A percentile compares a stretch with the other conserved stretches of the same genome.
These are phyloP conservation scores for Apocynum venetum DNA, from an alignment of 257 asterid genomes.

Conservation along the genomic window DNA sequence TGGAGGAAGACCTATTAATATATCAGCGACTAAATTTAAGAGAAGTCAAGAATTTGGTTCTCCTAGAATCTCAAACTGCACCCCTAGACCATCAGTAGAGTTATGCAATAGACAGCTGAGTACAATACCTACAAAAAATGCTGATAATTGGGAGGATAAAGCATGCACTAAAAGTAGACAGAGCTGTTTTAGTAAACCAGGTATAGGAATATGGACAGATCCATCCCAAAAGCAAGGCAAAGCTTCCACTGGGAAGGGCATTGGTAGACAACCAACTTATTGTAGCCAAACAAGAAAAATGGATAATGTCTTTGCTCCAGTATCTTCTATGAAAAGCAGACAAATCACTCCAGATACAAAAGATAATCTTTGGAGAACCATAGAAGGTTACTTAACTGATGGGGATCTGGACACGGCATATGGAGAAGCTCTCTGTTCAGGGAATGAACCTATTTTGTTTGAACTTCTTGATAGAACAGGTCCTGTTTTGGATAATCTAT, in stretches of 20 bases:
- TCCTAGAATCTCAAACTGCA: slow-evolving; percentile 70
- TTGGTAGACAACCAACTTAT: slow-evolving; percentile 30
- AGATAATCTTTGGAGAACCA: slow-evolving; percentile 46
- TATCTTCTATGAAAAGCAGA: slow-evolving; percentile 37
- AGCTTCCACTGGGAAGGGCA: slow-evolving; percentile 42
- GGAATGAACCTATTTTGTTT: slow-evolving; percentile 67
- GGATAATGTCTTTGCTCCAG: slow-evolving; percentile 36
- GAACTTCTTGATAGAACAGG: slow-evolving; percentile 92
- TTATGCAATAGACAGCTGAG: slow-evolving; percentile 43
- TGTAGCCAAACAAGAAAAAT: slow-evolving; percentile 45
- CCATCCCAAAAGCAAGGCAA: slow-evolving; percentile 42
- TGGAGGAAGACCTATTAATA: slow-evolving; percentile 51
- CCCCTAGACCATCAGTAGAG: slow-evolving; percentile 75
- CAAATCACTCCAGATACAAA: slow-evolving; percentile 41
- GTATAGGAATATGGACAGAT: slow-evolving; percentile 52
- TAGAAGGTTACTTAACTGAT: slow-evolving; percentile 47
- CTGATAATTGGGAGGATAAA: slow-evolving; percentile 48
- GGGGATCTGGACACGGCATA: slow-evolving; percentile 83
- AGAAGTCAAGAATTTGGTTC: slow-evolving; percentile 56
- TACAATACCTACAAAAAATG: slow-evolving; percentile 38
- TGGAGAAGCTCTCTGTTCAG: slow-evolving; percentile 64
- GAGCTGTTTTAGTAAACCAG: slow-evolving; percentile 44
- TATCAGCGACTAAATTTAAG: slow-evolving; percentile 43
- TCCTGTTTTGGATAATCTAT: slow-evolving; percentile 67
- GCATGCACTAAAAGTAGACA: slow-evolving; percentile 45